Evolutionary conservation across 2,329 filamentous ascomycete genomes (phyloP), one percentile per base, ranked within the genome.

Genomic region (Exophiala sideris): DNA sequence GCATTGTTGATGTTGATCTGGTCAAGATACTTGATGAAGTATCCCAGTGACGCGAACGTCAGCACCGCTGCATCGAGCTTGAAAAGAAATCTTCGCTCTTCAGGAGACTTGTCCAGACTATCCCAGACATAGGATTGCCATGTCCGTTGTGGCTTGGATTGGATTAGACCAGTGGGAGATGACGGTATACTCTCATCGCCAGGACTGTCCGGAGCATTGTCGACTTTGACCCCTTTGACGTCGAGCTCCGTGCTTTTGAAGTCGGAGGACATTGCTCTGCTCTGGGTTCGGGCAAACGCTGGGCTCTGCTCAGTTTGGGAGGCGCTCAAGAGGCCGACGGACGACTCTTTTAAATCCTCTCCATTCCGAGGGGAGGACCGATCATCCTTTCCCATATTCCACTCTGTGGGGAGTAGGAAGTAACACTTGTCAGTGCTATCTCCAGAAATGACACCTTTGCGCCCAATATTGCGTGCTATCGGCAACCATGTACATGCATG

Each of bases 21-120:
- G 57, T 81, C 79, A 7, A 83, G 73, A 54, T 81, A 79, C 63
- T 81, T 82, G 47, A 60, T 56, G 75, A 79, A 83, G 57, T 81
- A 82, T 0, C 76, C 72, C 2, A 83, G 64, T 41, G 82, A 77
- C 0, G 78, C 79, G 60, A 82, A 83, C 0, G 79, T 79, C 0
- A 84, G 75, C 34, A 83, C 78, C 1, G 82, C 65, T 0, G 79
- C 64, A 56, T 84, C 80, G 10, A 84, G 72, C 62, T 83, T 83
- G 20, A 75, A 48, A 34, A 84, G 78, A 2, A 83, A 69, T 54
- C 70, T 73, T 38, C 76, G 70, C 58, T 83, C 79, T 50, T 58
- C 55, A 0, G 72, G 74, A 1, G 74, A 71, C 57, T 79, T 79
- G 60, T 80, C 78, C 16, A 79, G 70, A 1, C 73, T 76, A 65